Percentiles rank a stretch among this genome's conserved stretches.
phyloP scores from a whole-genome alignment of 352 stramenopile species.

The Phytophthora colocasiae region DNA sequence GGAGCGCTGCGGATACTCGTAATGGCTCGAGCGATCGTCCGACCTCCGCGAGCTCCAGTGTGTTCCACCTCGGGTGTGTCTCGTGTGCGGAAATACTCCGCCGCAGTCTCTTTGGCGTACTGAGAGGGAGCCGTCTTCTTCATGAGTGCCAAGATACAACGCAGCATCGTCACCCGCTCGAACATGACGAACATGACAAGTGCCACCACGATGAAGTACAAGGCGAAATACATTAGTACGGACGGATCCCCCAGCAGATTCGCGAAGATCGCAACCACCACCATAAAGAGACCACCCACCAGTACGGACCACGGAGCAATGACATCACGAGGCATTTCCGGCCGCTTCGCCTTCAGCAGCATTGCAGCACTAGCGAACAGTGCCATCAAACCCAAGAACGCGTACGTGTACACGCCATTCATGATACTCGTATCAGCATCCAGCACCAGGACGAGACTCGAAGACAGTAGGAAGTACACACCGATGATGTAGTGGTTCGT shows the following conservation, averaged over 20 bases:
- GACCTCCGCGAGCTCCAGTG: constrained; percentile 50
- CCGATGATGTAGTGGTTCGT: constrained; percentile 85
- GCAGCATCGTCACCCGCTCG: constrained; percentile 53
- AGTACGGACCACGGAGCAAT: constrained; percentile 49
- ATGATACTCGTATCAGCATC: constrained; percentile 71
- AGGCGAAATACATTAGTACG: constrained; percentile 57
- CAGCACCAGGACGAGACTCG: constrained; percentile 70
- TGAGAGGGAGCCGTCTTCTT: constrained; percentile 46
- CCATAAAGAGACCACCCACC: constrained; percentile 46
- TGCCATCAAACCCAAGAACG: constrained; percentile 84
- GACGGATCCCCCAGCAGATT: constrained; percentile 54
- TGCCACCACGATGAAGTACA: constrained; percentile 57
- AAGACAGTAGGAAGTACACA: constrained; percentile 63
- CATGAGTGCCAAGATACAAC: constrained; percentile 43
- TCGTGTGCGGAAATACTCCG: constrained; percentile 42
- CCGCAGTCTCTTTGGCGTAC: constrained; percentile 23
- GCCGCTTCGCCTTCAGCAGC: constrained; percentile 84
- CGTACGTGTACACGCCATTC: constrained; percentile 84
- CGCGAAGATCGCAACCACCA: constrained; percentile 51
- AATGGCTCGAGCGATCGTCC: constrained; percentile 52
- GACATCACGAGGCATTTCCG: constrained; percentile 71
- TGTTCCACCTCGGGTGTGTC: constrained; percentile 26
- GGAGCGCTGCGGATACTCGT: constrained; percentile 55
- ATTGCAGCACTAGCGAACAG: constrained; percentile 85
- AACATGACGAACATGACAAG: constrained; percentile 59